Conservation (phyloP, 2,329 filamentous ascomycete species). For the Westerdykella ornata region DNA sequence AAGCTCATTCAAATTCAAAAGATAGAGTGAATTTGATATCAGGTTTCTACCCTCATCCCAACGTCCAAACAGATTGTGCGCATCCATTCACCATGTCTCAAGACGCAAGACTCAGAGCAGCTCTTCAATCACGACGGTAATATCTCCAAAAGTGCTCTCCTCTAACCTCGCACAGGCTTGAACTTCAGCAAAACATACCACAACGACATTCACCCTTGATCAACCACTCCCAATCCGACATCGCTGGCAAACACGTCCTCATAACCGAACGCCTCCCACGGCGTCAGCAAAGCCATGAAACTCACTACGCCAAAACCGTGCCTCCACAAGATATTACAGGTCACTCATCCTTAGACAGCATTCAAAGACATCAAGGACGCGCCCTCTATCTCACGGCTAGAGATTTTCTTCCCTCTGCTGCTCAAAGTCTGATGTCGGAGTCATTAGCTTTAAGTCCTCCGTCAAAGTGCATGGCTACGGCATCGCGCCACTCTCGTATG, state of each 20-base stretch:
- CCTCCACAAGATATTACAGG: constrained; percentile 50
- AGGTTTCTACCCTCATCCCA: too few species aligned
- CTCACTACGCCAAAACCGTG: constrained; percentile 52
- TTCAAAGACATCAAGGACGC: constrained; percentile 43
- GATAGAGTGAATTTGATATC: too few species aligned
- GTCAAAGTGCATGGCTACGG: constrained; percentile 33
- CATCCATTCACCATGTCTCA: too few species aligned
- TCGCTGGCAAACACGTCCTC: constrained; percentile 40
- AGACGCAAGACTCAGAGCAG: too few species aligned
- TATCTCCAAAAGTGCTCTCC: too few species aligned
- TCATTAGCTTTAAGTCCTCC: constrained; percentile 44
- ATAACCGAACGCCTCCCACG: constrained; percentile 52
- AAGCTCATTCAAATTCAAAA: too few species aligned
- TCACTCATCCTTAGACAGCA: constrained; percentile 44
- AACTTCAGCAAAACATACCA: constrained; percentile 24
- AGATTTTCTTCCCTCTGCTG: constrained; percentile 42
- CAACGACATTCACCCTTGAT: constrained; percentile 51
- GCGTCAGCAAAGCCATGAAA: constrained; percentile 49
- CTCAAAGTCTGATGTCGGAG: constrained; percentile 19
- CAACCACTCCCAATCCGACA: constrained; percentile 30
- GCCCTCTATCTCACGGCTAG: constrained; percentile 40
- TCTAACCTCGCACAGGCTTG: background rate
- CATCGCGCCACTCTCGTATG: constrained; percentile 34
- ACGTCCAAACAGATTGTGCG: too few species aligned
- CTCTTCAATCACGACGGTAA: too few species aligned